phyloP scores from a whole-genome alignment of 805 yeast genomes.

The Priceomyces medius region DNA sequence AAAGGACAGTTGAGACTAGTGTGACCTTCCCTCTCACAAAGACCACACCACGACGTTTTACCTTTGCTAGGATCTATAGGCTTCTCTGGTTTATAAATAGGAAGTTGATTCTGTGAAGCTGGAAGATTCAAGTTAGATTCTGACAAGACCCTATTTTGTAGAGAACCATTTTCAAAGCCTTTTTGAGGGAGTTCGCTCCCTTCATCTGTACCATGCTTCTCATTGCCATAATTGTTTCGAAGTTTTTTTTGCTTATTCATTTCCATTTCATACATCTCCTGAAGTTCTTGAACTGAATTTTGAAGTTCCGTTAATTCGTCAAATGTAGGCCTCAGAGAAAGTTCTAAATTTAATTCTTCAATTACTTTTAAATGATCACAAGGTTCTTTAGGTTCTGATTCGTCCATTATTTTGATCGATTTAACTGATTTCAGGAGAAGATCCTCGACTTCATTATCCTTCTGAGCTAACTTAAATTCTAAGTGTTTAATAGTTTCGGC shows the following conservation, averaged over 20 bases:
- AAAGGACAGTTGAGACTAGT: slow-evolving; percentile 85
- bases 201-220: slow-evolving; percentile 12
- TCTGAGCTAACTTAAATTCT: background rate
- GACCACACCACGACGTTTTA: slow-evolving; percentile 81
- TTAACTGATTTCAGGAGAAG: slow-evolving; percentile 1
- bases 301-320: slow-evolving; percentile 45
- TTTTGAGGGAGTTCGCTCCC: slow-evolving; percentile 2
- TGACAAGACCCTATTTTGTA: background rate
- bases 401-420: slow-evolving; percentile 1
- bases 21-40: slow-evolving; percentile 91
- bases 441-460: slow-evolving; percentile 1
- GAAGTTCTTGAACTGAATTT: slow-evolving; percentile 42
- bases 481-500: background rate
- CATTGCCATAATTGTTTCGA: background rate
- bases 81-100: slow-evolving; percentile 49
- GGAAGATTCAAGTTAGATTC: background rate
- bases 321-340: slow-evolving; percentile 39
- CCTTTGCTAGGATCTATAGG: slow-evolving; percentile 70
- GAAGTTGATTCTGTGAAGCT: slow-evolving; percentile 24
- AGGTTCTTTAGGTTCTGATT: background rate
- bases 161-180: background rate
- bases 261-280: slow-evolving; percentile 36
- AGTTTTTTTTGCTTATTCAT: slow-evolving; percentile 21
- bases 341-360: slow-evolving; percentile 29
- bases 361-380: slow-evolving; percentile 12